Conservation (phyloP, 2,329 filamentous ascomycete genomes). For the Colletotrichum lentis region DNA sequence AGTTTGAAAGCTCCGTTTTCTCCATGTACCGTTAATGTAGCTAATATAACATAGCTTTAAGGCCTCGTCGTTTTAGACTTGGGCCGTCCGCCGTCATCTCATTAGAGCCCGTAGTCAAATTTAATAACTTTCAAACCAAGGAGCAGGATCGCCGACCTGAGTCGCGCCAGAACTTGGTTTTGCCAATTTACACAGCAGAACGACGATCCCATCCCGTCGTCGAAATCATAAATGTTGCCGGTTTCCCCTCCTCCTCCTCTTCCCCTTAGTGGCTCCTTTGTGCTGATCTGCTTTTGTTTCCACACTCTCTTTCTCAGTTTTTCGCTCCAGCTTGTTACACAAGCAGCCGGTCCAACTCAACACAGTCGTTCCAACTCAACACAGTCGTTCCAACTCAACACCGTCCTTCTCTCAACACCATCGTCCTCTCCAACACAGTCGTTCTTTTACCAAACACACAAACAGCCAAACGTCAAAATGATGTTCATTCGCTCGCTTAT, state of each 20-base stretch:
- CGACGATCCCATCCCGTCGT: not conserved
- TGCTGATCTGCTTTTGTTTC: not conserved
- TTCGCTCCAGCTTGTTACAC: not conserved
- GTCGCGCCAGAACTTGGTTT: constrained; percentile 12
- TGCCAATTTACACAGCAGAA: not conserved
- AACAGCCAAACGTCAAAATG: constrained; percentile 14
- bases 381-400: constrained; percentile 12
- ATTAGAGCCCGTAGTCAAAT: not conserved
- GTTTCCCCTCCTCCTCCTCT: not conserved
- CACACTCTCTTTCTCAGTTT: constrained; percentile 3
- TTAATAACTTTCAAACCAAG: constrained; percentile 26
- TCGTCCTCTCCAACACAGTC: too few species aligned
- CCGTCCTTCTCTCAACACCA: too few species aligned
- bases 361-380: constrained; percentile 10
- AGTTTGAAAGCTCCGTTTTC: not conserved
- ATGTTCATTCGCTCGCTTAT: constrained; percentile 15
- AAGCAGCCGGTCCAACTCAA: not conserved
- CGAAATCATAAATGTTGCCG: constrained; percentile 18
- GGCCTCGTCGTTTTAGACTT: constrained; percentile 17
- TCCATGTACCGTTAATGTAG: not conserved
- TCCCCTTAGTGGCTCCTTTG: too few species aligned
- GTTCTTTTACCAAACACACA: not conserved
- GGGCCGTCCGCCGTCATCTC: not conserved
- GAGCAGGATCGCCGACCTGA: constrained; percentile 1
- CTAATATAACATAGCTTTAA: not conserved